Evolutionary conservation across 768 basidiomycete species (phyloP).

Genomic region (Xerocomellus intermedius): DNA sequence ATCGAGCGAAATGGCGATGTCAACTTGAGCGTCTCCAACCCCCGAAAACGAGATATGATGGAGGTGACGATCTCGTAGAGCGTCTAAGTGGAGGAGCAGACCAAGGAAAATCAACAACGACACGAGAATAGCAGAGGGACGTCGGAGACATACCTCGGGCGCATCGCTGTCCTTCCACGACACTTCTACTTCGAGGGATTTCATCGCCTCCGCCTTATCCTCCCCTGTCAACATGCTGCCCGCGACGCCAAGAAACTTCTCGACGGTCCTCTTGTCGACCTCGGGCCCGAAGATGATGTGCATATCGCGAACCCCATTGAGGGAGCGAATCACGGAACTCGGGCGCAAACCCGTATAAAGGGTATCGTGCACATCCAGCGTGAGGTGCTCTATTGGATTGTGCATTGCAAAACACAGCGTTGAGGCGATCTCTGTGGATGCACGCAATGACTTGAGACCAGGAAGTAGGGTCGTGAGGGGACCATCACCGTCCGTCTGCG

Average conservation of each 20-base stretch:
- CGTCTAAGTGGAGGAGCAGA: constrained; percentile 12
- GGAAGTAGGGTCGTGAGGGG: constrained; percentile 18
- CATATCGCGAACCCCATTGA: constrained; percentile 30
- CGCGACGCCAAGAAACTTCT: constrained; percentile 29
- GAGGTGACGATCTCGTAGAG: constrained; percentile 30
- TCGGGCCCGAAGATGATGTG: constrained; percentile 30
- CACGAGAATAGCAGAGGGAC: not conserved
- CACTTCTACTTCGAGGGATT: constrained; percentile 29
- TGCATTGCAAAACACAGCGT: constrained; percentile 18
- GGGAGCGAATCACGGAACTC: constrained; percentile 24
- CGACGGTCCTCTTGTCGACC: constrained; percentile 33
- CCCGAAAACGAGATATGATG: constrained; percentile 33
- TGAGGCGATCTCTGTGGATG: constrained; percentile 24
- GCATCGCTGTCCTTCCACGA: constrained; percentile 28
- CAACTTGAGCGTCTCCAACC: constrained; percentile 28
- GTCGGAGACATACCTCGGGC: constrained; percentile 21
- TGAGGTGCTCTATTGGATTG: constrained; percentile 20
- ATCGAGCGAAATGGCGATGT: constrained; percentile 33
- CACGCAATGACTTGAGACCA: constrained; percentile 26
- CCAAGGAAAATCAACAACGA: not conserved
- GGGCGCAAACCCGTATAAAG: constrained; percentile 32
- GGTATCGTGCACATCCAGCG: constrained; percentile 26
- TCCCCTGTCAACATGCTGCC: constrained; percentile 22
- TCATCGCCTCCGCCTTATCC: constrained; percentile 11
- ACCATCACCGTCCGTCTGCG: not conserved